phyloP scores from a whole-genome alignment of 2,329 filamentous ascomycete genomes.

The Mollisia scopiformis region DNA sequence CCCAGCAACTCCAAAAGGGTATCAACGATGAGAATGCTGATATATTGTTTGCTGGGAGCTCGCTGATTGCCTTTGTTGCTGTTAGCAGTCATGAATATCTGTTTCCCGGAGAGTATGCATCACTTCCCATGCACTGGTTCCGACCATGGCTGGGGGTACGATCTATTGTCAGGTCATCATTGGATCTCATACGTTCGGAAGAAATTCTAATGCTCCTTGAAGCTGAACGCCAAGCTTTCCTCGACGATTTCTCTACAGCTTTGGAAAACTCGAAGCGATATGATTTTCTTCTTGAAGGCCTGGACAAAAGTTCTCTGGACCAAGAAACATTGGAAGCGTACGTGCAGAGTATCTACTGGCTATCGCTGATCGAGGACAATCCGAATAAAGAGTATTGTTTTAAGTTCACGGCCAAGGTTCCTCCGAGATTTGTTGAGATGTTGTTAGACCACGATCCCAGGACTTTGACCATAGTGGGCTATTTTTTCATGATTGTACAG shows the following conservation, averaged over 20 bases:
- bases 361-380: conserved; percentile 64
- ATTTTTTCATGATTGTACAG: conserved; percentile 68
- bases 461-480: conserved; percentile 65
- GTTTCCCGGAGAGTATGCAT: conserved; percentile 47
- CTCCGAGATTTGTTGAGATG: conserved; percentile 59
- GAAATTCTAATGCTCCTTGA: conserved; percentile 34
- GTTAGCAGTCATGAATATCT: conserved; percentile 61
- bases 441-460: conserved; percentile 61
- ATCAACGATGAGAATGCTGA: conserved; percentile 62
- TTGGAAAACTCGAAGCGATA: conserved; percentile 5
- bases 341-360: conserved; percentile 60
- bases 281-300: conserved; percentile 38
- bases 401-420: conserved; percentile 66
- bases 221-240: neutral
- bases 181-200: conserved; percentile 60
- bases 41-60: conserved; percentile 60
- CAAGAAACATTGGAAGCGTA: conserved; percentile 54
- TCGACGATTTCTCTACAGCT: neutral
- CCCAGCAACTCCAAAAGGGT: conserved; percentile 54
- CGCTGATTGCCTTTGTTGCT: conserved; percentile 62
- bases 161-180: conserved; percentile 60
- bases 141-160: conserved; percentile 67
- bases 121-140: conserved; percentile 63
- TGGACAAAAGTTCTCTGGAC: conserved; percentile 22
- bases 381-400: conserved; percentile 58